phyloP scores from a whole-genome alignment of 768 basidiomycete genomes.

The Peribolospora baueri region DNA sequence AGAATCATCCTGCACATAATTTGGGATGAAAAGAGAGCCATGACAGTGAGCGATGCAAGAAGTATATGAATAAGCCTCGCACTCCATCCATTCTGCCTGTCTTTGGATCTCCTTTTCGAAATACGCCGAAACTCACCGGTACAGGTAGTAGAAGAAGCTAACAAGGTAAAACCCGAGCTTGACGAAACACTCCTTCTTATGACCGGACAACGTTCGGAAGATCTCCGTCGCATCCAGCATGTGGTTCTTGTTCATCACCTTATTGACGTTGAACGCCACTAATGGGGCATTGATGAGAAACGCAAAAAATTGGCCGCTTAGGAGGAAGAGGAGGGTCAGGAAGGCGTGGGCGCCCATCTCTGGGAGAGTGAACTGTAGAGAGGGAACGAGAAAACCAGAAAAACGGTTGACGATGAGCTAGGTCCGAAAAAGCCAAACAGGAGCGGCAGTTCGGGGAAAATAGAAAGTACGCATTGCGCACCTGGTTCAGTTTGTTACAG shows the following conservation, averaged over 20 bases:
- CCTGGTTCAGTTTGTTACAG: slow-evolving; percentile 97
- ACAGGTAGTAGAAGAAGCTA: slow-evolving; percentile 15
- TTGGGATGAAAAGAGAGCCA: no score
- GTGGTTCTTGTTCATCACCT: slow-evolving; percentile 83
- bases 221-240: slow-evolving; percentile 99
- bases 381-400: not conserved
- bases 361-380: slow-evolving; percentile 67
- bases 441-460: not conserved
- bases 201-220: slow-evolving; percentile 71
- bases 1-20: slow-evolving; percentile 12
- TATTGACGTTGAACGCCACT: slow-evolving; percentile 74
- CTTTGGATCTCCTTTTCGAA: no score
- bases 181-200: slow-evolving; percentile 90
- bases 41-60: no score
- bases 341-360: slow-evolving; percentile 89
- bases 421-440: not conserved
- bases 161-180: slow-evolving; percentile 38
- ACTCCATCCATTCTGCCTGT: not conserved
- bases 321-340: slow-evolving; percentile 69
- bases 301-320: slow-evolving; percentile 84
- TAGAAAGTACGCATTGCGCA: slow-evolving; percentile 20
- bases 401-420: not conserved
- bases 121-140: slow-evolving; percentile 9
- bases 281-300: slow-evolving; percentile 73
- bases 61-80: not conserved